Conservation (phyloP, 2,329 filamentous ascomycete species). For the Penicillium sp. region DNA sequence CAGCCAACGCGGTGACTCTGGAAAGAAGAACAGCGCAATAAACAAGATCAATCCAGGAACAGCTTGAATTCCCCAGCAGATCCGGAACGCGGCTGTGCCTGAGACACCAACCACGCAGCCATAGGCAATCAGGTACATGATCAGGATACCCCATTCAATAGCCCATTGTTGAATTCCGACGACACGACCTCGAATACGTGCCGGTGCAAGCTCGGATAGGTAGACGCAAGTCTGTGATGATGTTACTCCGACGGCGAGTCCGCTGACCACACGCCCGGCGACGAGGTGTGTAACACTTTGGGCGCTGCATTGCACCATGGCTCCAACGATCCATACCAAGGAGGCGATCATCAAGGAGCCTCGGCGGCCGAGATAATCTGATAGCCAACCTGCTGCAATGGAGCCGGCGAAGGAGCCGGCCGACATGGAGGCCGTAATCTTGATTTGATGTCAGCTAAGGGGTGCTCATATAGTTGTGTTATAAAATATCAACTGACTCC, state of each 20-base stretch:
- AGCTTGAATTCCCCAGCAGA: slow-evolving; percentile 64
- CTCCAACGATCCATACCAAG: slow-evolving; percentile 25
- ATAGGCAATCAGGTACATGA: slow-evolving; percentile 46
- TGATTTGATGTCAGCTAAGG: slow-evolving; percentile 16
- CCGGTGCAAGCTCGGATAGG: slow-evolving; percentile 44
- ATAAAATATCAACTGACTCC: slow-evolving; percentile 24
- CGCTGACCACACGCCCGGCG: slow-evolving; percentile 28
- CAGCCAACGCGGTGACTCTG: slow-evolving; percentile 61
- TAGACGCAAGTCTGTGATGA: slow-evolving; percentile 47
- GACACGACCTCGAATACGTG: slow-evolving; percentile 42
- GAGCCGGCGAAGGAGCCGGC: slow-evolving; percentile 23
- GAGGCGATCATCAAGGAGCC: slow-evolving; percentile 25
- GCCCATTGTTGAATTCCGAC: slow-evolving; percentile 47
- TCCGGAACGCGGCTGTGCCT: slow-evolving; percentile 51
- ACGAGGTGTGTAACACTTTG: slow-evolving; percentile 26
- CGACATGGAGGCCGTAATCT: slow-evolving; percentile 62
- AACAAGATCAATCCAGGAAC: slow-evolving; percentile 58
- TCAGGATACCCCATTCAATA: slow-evolving; percentile 45
- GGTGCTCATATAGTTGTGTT: neutral
- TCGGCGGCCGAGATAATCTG: slow-evolving; percentile 26
- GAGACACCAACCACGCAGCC: slow-evolving; percentile 35
- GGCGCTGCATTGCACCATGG: slow-evolving; percentile 29
- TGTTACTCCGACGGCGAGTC: slow-evolving; percentile 40
- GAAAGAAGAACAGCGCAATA: slow-evolving; percentile 55
- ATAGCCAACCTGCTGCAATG: slow-evolving; percentile 22